Evolutionary conservation across 345 rosid genomes (phyloP).

Genomic region (Hypericum perforatum): DNA sequence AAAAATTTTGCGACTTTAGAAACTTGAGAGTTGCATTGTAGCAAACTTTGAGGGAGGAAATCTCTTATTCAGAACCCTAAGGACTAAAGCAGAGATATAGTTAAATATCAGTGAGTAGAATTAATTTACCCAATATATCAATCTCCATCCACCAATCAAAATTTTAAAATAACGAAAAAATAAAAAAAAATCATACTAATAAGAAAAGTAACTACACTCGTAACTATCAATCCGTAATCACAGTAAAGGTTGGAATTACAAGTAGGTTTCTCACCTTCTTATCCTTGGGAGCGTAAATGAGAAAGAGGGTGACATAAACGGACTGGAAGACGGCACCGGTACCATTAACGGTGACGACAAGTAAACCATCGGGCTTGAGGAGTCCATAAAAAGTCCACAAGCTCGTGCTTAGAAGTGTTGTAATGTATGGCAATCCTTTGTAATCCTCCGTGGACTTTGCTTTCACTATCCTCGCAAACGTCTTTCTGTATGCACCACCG

Average conservation of each 20-base stretch:
- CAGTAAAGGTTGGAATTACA: no score
- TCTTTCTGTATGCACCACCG: conserved; percentile 22
- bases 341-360: conserved; percentile 39
- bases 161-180: no score
- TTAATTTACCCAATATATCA: no score
- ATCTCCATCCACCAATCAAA: no score
- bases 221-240: neutral
- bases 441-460: conserved; percentile 47
- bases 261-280: conserved; percentile 27
- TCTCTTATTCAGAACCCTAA: no score
- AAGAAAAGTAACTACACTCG: neutral
- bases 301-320: conserved; percentile 35
- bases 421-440: conserved; percentile 45
- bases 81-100: no score
- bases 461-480: conserved; percentile 33
- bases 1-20: no score
- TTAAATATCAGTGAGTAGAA: no score
- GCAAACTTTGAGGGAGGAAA: no score
- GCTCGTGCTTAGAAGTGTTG: conserved; percentile 47
- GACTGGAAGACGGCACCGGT: conserved; percentile 38
- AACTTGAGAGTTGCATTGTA: no score
- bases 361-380: conserved; percentile 41
- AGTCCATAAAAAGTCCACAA: conserved; percentile 59
- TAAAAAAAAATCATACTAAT: neutral
- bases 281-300: conserved; percentile 35